Evolutionary conservation across 139 green algal genomes (phyloP), one percentile per base, ranked within the genome.

Genomic region (Haematococcus sp.): DNA sequence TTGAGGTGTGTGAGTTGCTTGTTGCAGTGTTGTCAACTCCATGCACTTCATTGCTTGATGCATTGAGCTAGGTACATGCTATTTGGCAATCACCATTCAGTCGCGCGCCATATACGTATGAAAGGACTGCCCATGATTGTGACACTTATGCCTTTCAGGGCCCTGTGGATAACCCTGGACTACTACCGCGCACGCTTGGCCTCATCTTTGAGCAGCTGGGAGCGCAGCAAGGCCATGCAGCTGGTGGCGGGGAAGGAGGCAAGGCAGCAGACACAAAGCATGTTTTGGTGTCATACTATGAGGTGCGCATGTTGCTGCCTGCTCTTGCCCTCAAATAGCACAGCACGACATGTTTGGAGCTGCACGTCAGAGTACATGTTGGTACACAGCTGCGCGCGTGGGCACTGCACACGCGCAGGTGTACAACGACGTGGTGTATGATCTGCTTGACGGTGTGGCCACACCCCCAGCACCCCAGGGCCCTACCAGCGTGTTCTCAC

Each of bases 381-480:
- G 46, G 9, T 20, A 46, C 15, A 7, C 20, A 63, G 40, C 22
- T 64, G 27, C 44, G 9, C 25, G 51, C 9, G 46, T 25, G 19
- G 23, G n/a, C 7, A 52, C 68, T 55, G 30, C 54, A 65, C 68
- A 23, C 58, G n/a, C 20, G 16, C 66, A 94, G 87, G 79, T 96
- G 60, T 94, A 95, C 77, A 92, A 93, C 66, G 91, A 96, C 68
- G 61, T 65, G 30, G 80, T 96, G 30, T 87, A 86, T 66, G 91
- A 96, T 79, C 76, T 96, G 78, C 81, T 96, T 68, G 5, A 17
- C 30, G 23, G 66, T 30, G 58, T n/a, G 28, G 19, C 61, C 31
- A 51, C 61, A 68, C 32, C 61, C 31, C 15, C 61, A 68, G 40
- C 40, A 19, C 40, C 40, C 40, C 40, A 49, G 40, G 40, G 40